These are phyloP conservation scores for Psilocybe subaeruginosa DNA, from an alignment of 768 basidiomycete genomes.

Conservation along the genomic window DNA sequence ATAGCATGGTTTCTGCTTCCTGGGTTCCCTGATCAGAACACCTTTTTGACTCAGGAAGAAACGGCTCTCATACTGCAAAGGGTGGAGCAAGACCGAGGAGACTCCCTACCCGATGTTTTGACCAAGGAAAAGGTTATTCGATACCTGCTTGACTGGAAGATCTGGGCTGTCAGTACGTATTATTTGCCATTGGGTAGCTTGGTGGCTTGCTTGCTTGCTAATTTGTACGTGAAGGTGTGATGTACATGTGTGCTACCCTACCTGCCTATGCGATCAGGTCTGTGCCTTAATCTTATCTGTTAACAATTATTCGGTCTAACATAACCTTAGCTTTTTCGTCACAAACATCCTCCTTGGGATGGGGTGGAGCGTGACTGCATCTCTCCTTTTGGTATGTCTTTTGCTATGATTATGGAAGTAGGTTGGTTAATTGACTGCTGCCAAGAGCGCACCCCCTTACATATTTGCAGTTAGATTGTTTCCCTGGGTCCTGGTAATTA, in stretches of 20 bases:
- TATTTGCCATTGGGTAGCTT: not conserved
- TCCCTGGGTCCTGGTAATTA: conserved; percentile 1
- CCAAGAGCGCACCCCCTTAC: conserved; percentile 51
- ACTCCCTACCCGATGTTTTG: conserved; percentile 47
- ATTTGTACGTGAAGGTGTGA: conserved; percentile 33
- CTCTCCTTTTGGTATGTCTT: conserved; percentile 41
- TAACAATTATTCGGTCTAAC: not conserved
- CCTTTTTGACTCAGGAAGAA: conserved; percentile 43
- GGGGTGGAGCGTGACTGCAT: conserved; percentile 47
- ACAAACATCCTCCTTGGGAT: conserved; percentile 50
- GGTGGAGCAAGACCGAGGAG: conserved; percentile 52
- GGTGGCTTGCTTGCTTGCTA: not conserved
- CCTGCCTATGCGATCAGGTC: conserved; percentile 55
- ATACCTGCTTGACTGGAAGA: conserved; percentile 49
- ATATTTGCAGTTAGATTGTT: conserved; percentile 42
- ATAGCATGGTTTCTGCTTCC: conserved; percentile 47
- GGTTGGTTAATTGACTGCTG: not conserved
- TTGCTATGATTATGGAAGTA: not conserved
- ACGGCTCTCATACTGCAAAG: conserved; percentile 44
- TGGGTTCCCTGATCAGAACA: conserved; percentile 52
- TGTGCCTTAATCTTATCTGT: conserved; percentile 14
- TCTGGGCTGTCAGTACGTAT: conserved; percentile 46
- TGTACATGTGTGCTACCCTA: conserved; percentile 53
- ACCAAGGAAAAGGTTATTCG: conserved; percentile 35
- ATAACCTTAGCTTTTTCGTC: conserved; percentile 40